Conservation (phyloP, 176 grass and related monocot species). For the Dactylis glomerata region DNA sequence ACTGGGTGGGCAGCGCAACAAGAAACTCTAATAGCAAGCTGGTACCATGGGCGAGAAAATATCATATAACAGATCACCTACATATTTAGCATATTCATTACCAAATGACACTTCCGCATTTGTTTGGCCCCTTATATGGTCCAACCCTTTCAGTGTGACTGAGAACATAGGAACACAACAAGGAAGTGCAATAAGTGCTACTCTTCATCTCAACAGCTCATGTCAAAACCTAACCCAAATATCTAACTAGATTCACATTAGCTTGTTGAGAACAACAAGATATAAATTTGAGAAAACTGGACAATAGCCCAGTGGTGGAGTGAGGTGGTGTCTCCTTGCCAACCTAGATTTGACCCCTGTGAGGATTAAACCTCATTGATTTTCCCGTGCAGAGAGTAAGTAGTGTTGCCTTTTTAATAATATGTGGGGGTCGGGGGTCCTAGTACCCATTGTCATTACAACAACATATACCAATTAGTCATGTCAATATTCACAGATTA, state of each 20-base stretch:
- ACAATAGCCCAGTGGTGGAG: neutral
- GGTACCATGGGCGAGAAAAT: neutral
- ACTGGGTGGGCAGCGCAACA: neutral
- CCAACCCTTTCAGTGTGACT: neutral
- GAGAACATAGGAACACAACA: neutral
- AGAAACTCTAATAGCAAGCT: neutral
- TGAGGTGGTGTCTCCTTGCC: neutral
- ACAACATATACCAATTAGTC: neutral
- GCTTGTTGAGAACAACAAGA: neutral
- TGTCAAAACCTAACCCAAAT: neutral
- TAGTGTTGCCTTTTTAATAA: neutral
- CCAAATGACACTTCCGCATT: neutral
- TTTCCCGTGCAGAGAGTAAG: neutral
- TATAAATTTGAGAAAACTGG: conserved; percentile 11
- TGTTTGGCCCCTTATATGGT: neutral
- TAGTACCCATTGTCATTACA: neutral
- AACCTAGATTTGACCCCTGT: neutral
- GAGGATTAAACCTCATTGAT: neutral
- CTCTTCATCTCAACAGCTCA: neutral
- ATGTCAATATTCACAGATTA: conserved; percentile 1
- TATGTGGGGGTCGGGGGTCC: neutral
- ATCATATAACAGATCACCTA: neutral
- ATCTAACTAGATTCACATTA: conserved; percentile 10
- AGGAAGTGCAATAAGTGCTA: neutral
- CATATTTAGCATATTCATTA: neutral